Evolutionary conservation across 169 alveolate genomes (phyloP), one percentile per base, ranked within the genome.

Genomic region (Plasmodium falciparum): DNA sequence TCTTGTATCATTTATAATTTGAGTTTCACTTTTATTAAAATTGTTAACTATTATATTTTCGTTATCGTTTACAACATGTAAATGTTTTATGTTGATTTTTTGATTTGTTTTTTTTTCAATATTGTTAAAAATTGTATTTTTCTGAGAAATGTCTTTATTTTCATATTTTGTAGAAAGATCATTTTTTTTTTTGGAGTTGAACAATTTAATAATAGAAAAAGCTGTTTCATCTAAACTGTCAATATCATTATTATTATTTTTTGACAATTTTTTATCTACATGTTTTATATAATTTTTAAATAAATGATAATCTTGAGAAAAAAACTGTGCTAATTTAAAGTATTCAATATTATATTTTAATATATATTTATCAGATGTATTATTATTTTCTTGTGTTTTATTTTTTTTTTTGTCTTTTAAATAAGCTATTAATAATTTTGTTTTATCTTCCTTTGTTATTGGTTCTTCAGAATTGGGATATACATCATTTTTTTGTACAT

Each of bases 391-490:
- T 33, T 33, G 45, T 33, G 8, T 33, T 49, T 74, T 20, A 15
- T 65, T 76, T 56, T 61, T 75, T 33, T 12, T 76, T 56, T 69
- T 63, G 13, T 76, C 76, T 26, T 76, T 39, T 8, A 76, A 33
- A 13, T 76, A 76, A 12, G 89, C 89, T 20, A 24, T 47, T 69
- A 76, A 47, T 26, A 76, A 56, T 39, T 56, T 63, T 20, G 43
- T 65, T 43, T 76, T 76, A 54, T 76, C 76, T 13, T 29, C 33
- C 20, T 29, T 39, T 20, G 61, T 76, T 63, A 76, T 76, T 9
- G 89, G 89, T 63, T 76, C 89, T 45, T 76, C 89, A 1, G 89
- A 76, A 49, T 62, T 65, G 11, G 89, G 89, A 43, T 76, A 76
- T 56, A 63, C 76, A 20, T 76, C 89, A 29, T 49, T 43, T 22